phyloP scores from a whole-genome alignment of 257 asterid genomes.

The Solanum ahanhuiri region DNA sequence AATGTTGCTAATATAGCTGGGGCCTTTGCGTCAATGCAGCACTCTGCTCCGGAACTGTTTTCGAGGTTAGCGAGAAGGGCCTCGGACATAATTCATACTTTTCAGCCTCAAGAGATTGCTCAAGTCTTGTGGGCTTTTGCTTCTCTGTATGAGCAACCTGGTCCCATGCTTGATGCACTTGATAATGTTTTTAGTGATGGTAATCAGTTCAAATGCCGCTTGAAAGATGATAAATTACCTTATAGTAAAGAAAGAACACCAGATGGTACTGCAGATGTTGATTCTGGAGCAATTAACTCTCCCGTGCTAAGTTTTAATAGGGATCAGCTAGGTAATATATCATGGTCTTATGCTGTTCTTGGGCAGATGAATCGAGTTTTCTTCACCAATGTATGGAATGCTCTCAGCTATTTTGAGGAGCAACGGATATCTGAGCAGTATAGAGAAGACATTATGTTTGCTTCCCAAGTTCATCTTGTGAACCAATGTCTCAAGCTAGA shows the following conservation, averaged over 20 bases:
- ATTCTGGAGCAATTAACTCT: background rate
- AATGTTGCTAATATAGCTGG: constrained; percentile 91
- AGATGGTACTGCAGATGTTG: background rate
- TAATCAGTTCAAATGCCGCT: constrained; percentile 33
- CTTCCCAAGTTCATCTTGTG: constrained; percentile 75
- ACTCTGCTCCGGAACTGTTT: constrained; percentile 80
- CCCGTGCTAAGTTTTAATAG: constrained; percentile 38
- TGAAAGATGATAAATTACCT: constrained; percentile 14
- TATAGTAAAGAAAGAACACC: constrained; percentile 18
- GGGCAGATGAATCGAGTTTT: constrained; percentile 49
- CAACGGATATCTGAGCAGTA: constrained; percentile 50
- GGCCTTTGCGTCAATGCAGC: constrained; percentile 94
- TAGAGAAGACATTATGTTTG: constrained; percentile 70
- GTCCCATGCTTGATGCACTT: constrained; percentile 53
- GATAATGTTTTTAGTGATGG: constrained; percentile 34
- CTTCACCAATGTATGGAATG: constrained; percentile 58
- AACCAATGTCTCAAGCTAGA: constrained; percentile 72
- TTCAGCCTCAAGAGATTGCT: constrained; percentile 83
- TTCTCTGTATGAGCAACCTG: constrained; percentile 67
- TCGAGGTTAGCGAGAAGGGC: constrained; percentile 53
- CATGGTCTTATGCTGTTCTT: constrained; percentile 90
- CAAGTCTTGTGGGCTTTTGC: constrained; percentile 96
- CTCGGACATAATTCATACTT: constrained; percentile 40
- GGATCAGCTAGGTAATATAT: constrained; percentile 69
- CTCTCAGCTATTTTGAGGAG: constrained; percentile 48